Evolutionary conservation across 441 rosid genomes (phyloP), one percentile per base, ranked within the genome.

Genomic region (Erysimum cheiri): DNA sequence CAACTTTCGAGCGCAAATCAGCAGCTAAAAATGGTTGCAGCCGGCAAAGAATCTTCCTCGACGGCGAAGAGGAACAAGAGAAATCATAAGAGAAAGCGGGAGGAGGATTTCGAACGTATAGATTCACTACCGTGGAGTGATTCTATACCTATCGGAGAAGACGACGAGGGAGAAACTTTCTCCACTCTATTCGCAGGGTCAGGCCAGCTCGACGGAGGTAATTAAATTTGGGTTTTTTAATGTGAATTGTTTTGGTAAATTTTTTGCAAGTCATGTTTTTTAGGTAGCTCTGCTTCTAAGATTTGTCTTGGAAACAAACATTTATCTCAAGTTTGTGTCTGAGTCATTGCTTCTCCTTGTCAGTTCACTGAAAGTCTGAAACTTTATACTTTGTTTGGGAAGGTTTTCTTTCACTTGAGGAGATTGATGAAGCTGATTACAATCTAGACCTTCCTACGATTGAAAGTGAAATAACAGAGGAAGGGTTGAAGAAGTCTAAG

Each of bases 401-500:
- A 94, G 98, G 97, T 15, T 88, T 95, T 81, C 91, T 88, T 71
- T 87, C 95, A 8, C 94, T 95, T 6, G 99, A 95, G 63, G 99
- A 95, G 83, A 85, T 95, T 76, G 92, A 90, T 58, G 97, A 85
- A 79, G 83, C 83, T 70, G 91, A 82, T 62, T 95, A 88, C 26
- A 77, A 75, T 40, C 73, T 92, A 37, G 77, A 47, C 41, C 60
- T 85, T 58, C 87, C 88, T 54, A 64, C 72, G 49, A 19, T 60
- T 40, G 81, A 66, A 28, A 80, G 67, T 78, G 81, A 29, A 36
- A 71, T 70, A 70, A 24, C 62, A 8, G 78, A 67, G 56, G 77
- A 71, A 73, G 67, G 56, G 5, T 5, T 15, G 17, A 81, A 82
- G 61, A 81, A 82, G 61, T 61, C 61, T 1, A 62, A 47, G 60